A percentile compares a stretch with the other conserved stretches of the same genome.
Conservation (phyloP, 1,139 yeast species). For the Maudiozyma humilis region DNA sequence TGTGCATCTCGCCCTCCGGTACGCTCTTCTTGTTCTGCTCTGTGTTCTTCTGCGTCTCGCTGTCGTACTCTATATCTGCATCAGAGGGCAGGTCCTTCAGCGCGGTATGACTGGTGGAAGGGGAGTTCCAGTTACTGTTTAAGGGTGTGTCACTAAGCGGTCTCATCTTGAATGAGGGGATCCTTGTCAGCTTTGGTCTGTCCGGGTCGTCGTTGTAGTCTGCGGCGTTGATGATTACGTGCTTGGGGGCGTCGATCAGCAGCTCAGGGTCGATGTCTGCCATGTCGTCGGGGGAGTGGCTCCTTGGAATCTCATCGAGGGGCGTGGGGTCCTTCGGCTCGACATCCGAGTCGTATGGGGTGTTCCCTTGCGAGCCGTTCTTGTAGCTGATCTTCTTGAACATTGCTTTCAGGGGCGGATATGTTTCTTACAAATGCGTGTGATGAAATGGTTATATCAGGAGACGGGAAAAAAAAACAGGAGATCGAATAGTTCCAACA, state of each 20-base stretch:
- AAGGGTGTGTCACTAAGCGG: slow-evolving; percentile 69
- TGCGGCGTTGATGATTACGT: slow-evolving; percentile 1
- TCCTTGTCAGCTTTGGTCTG: slow-evolving; percentile 7
- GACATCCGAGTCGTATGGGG: slow-evolving; percentile 8
- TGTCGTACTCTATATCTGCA: neutral
- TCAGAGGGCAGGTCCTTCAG: slow-evolving; percentile 6
- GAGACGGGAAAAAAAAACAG: no score
- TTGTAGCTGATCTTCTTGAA: slow-evolving; percentile 9
- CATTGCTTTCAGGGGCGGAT: slow-evolving; percentile 1
- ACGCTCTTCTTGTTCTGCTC: neutral
- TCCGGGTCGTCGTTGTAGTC: neutral
- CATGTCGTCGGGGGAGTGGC: slow-evolving; percentile 1
- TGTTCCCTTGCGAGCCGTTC: neutral
- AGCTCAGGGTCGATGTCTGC: neutral
- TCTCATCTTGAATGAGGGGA: slow-evolving; percentile 56
- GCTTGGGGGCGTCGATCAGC: neutral
- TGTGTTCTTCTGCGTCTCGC: neutral
- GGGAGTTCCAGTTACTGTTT: slow-evolving; percentile 43
- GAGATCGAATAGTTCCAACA: no score
- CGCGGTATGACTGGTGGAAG: slow-evolving; percentile 16
- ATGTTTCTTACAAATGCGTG: neutral
- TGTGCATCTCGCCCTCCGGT: neutral
- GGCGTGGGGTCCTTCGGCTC: slow-evolving; percentile 7
- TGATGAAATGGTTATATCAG: neutral
- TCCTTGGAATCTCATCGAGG: neutral